Evolutionary conservation across 2,329 filamentous ascomycete species (phyloP), one percentile per base, ranked within the genome.

Genomic region (Aspergillus quadrilineatus): DNA sequence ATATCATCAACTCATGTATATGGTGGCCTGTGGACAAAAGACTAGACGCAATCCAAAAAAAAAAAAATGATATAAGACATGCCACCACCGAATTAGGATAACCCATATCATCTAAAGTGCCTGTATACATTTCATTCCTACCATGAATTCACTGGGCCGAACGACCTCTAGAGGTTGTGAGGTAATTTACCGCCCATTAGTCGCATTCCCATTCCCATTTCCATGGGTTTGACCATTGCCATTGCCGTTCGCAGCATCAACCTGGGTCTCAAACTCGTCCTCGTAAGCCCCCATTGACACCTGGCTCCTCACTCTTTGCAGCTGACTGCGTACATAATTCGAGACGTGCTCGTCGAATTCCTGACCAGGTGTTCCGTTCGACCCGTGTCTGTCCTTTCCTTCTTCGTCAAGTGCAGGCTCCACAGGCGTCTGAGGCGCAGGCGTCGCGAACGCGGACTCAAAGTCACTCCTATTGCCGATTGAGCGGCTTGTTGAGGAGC

Each of bases 381-480:
- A 4, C 22, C 39, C 6, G 9, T 36, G 26, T 30, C 81, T 77
- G 17, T 75, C 77, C 12, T 50, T 49, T 6, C 61, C 62, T 1
- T 73, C 64, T 29, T 77, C 64, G 56, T 78, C 73, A 50, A 68
- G 42, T 0, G 65, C 56, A 64, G 74, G 67, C 59, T 75, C 61
- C 2, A 62, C 65, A 1, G 65, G 50, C 10, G 50, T 53, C 34
- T 41, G 65, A 0, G 67, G 67, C 0, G 62, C 67, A 28, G 68
- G 66, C 8, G 66, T 69, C 9, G 67, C 65, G 37, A 71, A 63
- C 28, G 80, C 79, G 2, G 72, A 71, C 52, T 84, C 82, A 69
- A 88, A 96, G 74, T 96, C 92, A 69, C 89, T 94, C 52, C 91
- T 85, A 53, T 86, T 85, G 36, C 90, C 89, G 56, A 97, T 92